Conservation (phyloP, 75 land plant species). For the Cunninghamia lanceolata region DNA sequence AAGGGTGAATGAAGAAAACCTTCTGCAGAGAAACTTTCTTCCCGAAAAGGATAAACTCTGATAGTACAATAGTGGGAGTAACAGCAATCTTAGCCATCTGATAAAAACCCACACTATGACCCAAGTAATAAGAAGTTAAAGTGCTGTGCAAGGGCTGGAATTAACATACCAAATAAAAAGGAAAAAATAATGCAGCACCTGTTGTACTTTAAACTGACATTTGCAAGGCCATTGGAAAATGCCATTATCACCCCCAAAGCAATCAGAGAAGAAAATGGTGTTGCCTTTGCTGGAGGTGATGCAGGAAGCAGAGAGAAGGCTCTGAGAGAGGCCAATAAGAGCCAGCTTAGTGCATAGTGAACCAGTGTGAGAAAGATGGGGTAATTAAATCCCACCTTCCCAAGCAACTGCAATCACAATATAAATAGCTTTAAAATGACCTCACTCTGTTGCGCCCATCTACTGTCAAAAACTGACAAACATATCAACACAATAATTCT, state of each 20-base stretch:
- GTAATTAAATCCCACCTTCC: constrained; percentile 66
- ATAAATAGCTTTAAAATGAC: background rate
- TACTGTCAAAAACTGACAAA: background rate
- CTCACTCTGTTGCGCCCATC: background rate
- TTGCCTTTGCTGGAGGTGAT: constrained; percentile 55
- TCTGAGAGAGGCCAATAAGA: constrained; percentile 51
- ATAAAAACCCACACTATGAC: constrained; percentile 90
- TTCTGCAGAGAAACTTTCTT: constrained; percentile 59
- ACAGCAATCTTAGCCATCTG: constrained; percentile 98
- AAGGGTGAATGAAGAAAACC: constrained; percentile 35
- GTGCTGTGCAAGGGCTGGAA: background rate
- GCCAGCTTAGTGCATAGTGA: constrained; percentile 55
- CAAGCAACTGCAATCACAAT: constrained; percentile 43
- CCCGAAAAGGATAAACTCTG: constrained; percentile 61
- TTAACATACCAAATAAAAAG: background rate
- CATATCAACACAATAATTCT: background rate
- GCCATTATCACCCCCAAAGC: constrained; percentile 59
- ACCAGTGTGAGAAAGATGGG: constrained; percentile 66
- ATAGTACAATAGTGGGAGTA: constrained; percentile 82
- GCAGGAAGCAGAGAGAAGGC: constrained; percentile 50
- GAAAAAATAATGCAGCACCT: constrained; percentile 27
- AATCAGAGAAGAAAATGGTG: constrained; percentile 51
- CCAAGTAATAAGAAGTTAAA: background rate
- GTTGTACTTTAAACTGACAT: constrained; percentile 67
- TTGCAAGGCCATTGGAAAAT: constrained; percentile 65